Conservation (phyloP, 495 filamentous ascomycete species). For the Sordaria brevicollis region DNA sequence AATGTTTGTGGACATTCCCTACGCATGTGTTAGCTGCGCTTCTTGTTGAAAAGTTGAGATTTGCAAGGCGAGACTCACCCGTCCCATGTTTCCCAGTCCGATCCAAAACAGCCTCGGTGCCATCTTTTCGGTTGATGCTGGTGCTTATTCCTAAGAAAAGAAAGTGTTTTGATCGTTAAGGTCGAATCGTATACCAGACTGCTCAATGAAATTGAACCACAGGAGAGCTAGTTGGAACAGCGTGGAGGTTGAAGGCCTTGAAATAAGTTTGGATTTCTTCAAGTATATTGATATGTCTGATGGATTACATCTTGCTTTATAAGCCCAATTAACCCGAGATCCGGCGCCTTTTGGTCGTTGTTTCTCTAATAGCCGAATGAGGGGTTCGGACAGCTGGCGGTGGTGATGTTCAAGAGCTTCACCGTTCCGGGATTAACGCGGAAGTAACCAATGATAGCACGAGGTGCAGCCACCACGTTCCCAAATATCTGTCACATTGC, state of each 20-base stretch:
- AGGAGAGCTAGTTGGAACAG: not conserved
- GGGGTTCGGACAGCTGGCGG: not conserved
- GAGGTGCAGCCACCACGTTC: not conserved
- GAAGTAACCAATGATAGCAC: not conserved
- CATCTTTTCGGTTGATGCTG: slow-evolving; percentile 27
- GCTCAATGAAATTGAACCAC: not conserved
- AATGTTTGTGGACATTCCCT: slow-evolving; percentile 85
- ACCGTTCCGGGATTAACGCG: not conserved
- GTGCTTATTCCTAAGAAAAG: not conserved
- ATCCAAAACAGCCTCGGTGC: slow-evolving; percentile 66
- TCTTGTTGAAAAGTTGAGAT: not conserved
- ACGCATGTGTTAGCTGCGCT: slow-evolving; percentile 1
- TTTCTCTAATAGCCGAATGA: not conserved
- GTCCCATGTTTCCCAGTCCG: slow-evolving; percentile 85
- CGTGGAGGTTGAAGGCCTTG: not conserved
- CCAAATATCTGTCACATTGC: not conserved
- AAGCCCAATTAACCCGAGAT: not conserved
- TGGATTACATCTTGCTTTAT: not conserved
- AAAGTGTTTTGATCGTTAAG: not conserved
- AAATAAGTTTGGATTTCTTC: not conserved
- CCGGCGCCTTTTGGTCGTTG: not conserved
- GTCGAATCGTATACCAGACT: not conserved
- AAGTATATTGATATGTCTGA: not conserved
- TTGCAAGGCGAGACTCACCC: slow-evolving; percentile 42
- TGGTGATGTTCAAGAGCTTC: not conserved